Evolutionary conservation across 441 rosid genomes (phyloP).

Genomic region (Pelargonium australe): DNA sequence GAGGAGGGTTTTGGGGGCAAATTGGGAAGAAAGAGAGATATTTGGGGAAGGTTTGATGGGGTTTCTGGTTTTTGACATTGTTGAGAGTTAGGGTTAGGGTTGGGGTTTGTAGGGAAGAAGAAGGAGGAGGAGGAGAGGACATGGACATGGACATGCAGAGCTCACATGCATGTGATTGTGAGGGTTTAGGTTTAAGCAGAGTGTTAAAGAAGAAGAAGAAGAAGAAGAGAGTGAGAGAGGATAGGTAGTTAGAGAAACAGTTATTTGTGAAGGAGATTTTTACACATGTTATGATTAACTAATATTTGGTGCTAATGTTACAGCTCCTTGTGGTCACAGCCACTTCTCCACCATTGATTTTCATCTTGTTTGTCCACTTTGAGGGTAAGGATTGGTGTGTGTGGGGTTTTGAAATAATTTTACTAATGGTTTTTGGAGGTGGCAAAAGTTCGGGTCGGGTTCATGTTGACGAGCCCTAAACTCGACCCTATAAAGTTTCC

Average conservation of each 20-base stretch:
- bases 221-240: background rate
- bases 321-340: background rate
- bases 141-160: background rate
- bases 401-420: background rate
- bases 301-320: background rate
- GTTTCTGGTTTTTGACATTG: constrained; percentile 32
- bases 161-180: too few relatives aligned
- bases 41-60: constrained; percentile 21
- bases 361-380: too few relatives aligned
- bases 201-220: background rate
- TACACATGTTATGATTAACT: constrained; percentile 23
- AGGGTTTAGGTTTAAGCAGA: background rate
- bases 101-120: constrained; percentile 23
- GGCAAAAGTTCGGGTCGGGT: too few relatives aligned
- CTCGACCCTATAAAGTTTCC: too few relatives aligned
- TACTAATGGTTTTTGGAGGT: too few relatives aligned
- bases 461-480: too few relatives aligned
- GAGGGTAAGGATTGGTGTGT: too few relatives aligned
- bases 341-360: background rate
- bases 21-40: constrained; percentile 27
- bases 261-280: constrained; percentile 39
- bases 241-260: constrained; percentile 16
- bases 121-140: constrained; percentile 15
- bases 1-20: constrained; percentile 21
- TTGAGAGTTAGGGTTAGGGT: constrained; percentile 15